phyloP scores from a whole-genome alignment of 768 basidiomycete genomes.

The Boletus vermiculosoides region DNA sequence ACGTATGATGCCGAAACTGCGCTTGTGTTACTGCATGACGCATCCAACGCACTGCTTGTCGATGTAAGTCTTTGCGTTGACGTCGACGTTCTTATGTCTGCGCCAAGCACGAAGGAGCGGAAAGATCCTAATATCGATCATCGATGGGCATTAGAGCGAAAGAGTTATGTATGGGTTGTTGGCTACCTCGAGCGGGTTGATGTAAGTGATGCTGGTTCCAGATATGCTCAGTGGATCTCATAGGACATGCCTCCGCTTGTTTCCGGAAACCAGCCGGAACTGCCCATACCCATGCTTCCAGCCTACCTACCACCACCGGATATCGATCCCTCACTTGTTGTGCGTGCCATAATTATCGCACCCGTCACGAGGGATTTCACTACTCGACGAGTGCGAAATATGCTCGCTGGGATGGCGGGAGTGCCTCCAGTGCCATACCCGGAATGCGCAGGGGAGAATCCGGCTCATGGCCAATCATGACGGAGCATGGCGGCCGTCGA shows the following conservation, averaged over 20 bases:
- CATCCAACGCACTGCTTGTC: conserved; percentile 50
- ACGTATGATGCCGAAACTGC: conserved; percentile 52
- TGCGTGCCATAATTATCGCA: conserved; percentile 54
- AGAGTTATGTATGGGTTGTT: conserved; percentile 51
- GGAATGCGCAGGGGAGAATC: conserved; percentile 7
- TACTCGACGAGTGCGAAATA: conserved; percentile 22
- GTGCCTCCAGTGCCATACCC: conserved; percentile 24
- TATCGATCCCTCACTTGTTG: conserved; percentile 45
- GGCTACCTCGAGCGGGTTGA: conserved; percentile 54
- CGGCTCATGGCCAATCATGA: conserved; percentile 1
- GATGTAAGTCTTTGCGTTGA: conserved; percentile 56
- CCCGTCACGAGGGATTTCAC: conserved; percentile 47
- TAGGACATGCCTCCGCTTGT: conserved; percentile 11
- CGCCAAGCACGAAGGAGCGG: not conserved
- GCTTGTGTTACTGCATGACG: conserved; percentile 49
- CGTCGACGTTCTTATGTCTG: conserved; percentile 21
- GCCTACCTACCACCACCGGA: conserved; percentile 38
- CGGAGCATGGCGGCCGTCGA: not conserved
- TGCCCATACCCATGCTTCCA: conserved; percentile 45
- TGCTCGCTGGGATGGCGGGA: conserved; percentile 23
- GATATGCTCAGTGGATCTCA: conserved; percentile 16
- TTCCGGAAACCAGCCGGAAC: conserved; percentile 31
- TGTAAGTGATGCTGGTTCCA: conserved; percentile 34
- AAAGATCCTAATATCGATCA: conserved; percentile 14
- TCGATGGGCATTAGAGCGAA: conserved; percentile 54